Conservation (phyloP, 2,329 filamentous ascomycete species). For the Davidsoniella eucalypti region DNA sequence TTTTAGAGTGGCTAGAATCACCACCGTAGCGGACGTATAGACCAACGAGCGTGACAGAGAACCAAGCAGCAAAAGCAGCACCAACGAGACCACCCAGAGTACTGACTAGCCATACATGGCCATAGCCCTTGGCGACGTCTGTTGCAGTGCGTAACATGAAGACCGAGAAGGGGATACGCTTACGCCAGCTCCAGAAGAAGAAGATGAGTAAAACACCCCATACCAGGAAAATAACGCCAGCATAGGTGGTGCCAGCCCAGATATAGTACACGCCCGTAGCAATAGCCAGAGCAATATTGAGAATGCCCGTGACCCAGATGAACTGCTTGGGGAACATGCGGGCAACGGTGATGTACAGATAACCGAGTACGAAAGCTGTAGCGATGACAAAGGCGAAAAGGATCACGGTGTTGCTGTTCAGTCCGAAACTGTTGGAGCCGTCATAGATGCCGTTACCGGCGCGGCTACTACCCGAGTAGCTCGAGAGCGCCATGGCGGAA, state of each 20-base stretch:
- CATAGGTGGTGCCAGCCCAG: constrained; percentile 57
- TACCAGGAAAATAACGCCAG: constrained; percentile 72
- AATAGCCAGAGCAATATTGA: constrained; percentile 73
- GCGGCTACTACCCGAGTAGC: constrained; percentile 64
- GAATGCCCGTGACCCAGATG: constrained; percentile 81
- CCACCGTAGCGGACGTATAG: constrained; percentile 74
- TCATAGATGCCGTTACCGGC: constrained; percentile 62
- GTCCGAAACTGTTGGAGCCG: constrained; percentile 43
- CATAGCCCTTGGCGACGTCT: constrained; percentile 67
- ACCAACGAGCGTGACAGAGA: constrained; percentile 67
- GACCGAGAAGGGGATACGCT: constrained; percentile 76
- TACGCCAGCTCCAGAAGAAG: constrained; percentile 80
- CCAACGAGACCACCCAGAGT: constrained; percentile 65
- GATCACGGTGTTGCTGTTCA: constrained; percentile 73
- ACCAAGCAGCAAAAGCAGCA: constrained; percentile 68
- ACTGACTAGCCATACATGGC: constrained; percentile 75
- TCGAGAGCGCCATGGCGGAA: constrained; percentile 57
- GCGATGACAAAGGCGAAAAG: constrained; percentile 70
- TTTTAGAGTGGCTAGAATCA: constrained; percentile 44
- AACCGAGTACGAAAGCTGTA: constrained; percentile 60
- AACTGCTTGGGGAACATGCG: constrained; percentile 73
- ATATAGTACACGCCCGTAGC: constrained; percentile 80
- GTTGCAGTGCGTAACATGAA: constrained; percentile 78
- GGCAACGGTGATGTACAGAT: constrained; percentile 58
- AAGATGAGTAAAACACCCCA: constrained; percentile 68